These are phyloP conservation scores for Fusarium citri DNA, from an alignment of 2,329 filamentous ascomycete genomes.

Conservation along the genomic window DNA sequence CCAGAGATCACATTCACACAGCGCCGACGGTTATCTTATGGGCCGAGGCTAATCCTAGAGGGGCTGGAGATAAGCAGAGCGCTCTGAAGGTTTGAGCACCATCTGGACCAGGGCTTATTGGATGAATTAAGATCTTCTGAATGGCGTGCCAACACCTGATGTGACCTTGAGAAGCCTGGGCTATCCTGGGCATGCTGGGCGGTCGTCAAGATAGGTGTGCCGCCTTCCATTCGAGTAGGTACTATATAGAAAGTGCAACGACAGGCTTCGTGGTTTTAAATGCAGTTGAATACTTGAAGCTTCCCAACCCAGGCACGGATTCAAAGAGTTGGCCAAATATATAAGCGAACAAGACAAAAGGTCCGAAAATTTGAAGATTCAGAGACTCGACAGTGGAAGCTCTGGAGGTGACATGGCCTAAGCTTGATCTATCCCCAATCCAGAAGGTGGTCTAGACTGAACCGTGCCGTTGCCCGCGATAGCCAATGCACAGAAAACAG, in stretches of 20 bases:
- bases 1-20: conserved; percentile 15
- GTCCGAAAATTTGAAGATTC: conserved; percentile 37
- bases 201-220: background rate
- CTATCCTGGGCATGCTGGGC: background rate
- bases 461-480: conserved; percentile 35
- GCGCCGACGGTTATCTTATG: conserved; percentile 27
- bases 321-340: background rate
- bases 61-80: conserved; percentile 44
- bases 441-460: conserved; percentile 31
- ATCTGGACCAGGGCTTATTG: conserved; percentile 34
- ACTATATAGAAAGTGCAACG: background rate
- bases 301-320: background rate
- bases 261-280: background rate
- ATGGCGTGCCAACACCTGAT: conserved; percentile 38
- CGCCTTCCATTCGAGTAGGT: background rate
- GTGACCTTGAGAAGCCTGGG: conserved; percentile 6
- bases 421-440: conserved; percentile 19
- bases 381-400: conserved; percentile 26
- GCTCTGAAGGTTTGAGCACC: conserved; percentile 30
- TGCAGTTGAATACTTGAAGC: background rate
- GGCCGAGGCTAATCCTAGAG: conserved; percentile 43
- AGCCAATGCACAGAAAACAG: conserved; percentile 9
- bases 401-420: conserved; percentile 26
- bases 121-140: conserved; percentile 16
- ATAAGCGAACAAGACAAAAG: conserved; percentile 37